Percentiles rank a stretch among this genome's conserved stretches.
Evolutionary conservation across 257 asterid species (phyloP).

Genomic region (Ocimum tenuiflorum): DNA sequence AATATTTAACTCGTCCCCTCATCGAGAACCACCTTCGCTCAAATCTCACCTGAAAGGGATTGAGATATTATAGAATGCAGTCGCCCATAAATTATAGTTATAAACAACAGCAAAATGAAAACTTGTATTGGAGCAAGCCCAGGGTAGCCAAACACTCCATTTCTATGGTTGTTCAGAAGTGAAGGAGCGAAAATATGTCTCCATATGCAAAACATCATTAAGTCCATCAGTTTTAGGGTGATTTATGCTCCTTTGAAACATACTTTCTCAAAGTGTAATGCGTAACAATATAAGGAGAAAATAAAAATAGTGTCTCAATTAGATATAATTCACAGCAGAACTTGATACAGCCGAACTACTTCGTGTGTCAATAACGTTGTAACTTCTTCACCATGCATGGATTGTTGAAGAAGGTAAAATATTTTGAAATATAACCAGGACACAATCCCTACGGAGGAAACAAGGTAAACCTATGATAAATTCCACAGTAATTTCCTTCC

Average conservation of each 20-base stretch:
- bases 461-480: too few relatives aligned
- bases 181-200: not conserved
- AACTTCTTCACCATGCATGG: not conserved
- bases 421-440: not conserved
- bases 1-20: not conserved
- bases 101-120: not conserved
- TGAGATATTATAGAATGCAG: too few relatives aligned
- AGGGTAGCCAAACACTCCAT: not conserved
- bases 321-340: not conserved
- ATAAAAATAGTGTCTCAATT: too few relatives aligned
- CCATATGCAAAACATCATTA: not conserved
- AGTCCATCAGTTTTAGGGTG: not conserved
- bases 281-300: too few relatives aligned
- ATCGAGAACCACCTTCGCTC: not conserved
- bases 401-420: not conserved
- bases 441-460: not conserved
- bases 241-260: too few relatives aligned
- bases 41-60: not conserved
- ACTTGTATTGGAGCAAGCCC: not conserved
- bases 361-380: not conserved
- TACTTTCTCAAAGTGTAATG: too few relatives aligned
- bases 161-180: not conserved
- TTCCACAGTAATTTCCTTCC: too few relatives aligned
- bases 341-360: not conserved
- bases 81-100: not conserved